Evolutionary conservation across 192 early-diverging fungal species (phyloP).

Genomic region (Umbelopsis isabellina): DNA sequence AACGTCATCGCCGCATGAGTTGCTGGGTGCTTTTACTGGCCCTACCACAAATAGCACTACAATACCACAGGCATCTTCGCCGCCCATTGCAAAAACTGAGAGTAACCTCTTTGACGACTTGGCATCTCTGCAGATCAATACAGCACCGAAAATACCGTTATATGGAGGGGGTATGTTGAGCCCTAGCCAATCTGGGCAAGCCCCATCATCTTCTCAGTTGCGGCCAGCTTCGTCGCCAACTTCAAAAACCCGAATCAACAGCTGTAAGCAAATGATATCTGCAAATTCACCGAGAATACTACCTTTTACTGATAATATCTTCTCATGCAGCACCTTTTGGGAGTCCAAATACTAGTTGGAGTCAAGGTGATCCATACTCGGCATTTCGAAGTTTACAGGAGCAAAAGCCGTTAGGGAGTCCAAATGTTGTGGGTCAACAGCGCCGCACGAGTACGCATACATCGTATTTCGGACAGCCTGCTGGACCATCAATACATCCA

Average conservation of each 20-base stretch:
- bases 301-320: background rate
- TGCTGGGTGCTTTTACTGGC: background rate
- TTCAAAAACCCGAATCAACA: background rate
- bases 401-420: background rate
- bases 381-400: slow-evolving; percentile 6
- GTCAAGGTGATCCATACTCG: slow-evolving; percentile 7
- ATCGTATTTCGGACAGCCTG: background rate
- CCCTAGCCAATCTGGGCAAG: slow-evolving; percentile 15
- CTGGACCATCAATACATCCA: background rate
- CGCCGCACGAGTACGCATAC: background rate
- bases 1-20: too few relatives aligned
- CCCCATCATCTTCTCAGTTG: background rate
- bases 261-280: background rate
- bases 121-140: background rate
- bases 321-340: background rate
- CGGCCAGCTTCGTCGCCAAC: background rate
- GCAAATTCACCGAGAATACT: background rate
- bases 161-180: slow-evolving; percentile 18
- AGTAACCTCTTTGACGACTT: slow-evolving; percentile 4
- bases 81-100: background rate
- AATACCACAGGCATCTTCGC: background rate
- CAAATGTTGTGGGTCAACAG: background rate
- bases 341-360: background rate
- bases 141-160: background rate
- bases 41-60: background rate